Conservation (phyloP, 176 grass and related monocot species). For the Carex kokanica region DNA sequence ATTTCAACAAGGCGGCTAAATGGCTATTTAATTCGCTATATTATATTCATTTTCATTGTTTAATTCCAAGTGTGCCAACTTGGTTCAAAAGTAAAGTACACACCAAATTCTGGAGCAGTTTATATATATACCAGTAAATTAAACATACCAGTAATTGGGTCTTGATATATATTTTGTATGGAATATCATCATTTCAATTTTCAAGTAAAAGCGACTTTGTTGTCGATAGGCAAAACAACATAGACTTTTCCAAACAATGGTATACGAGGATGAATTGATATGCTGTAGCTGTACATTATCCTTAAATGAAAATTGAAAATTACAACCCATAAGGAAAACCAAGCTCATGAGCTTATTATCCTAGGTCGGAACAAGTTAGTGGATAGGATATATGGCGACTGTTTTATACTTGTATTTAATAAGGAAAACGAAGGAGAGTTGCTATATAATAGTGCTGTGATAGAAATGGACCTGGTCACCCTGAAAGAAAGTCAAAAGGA, state of each 20-base stretch:
- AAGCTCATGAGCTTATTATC: too few species aligned
- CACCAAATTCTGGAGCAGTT: too few species aligned
- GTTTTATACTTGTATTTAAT: neutral
- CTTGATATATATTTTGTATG: too few species aligned
- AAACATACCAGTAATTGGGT: too few species aligned
- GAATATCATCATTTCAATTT: neutral
- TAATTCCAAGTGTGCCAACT: neutral
- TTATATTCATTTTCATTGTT: too few species aligned
- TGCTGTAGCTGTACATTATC: neutral
- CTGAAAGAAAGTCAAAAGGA: too few species aligned
- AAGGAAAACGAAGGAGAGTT: neutral
- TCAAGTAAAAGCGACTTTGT: neutral
- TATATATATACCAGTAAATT: too few species aligned
- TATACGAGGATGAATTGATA: neutral
- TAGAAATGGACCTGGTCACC: too few species aligned
- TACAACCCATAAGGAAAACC: neutral
- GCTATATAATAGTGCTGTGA: too few species aligned
- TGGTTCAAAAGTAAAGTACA: neutral
- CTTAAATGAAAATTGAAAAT: neutral
- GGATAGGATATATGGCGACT: neutral
- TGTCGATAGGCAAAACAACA: neutral
- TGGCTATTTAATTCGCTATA: too few species aligned
- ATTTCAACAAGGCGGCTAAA: neutral
- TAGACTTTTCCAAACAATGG: neutral
- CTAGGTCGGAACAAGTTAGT: too few species aligned